These are phyloP conservation scores for Flueggea neowawraea DNA, from an alignment of 441 rosid species.

Conservation along the genomic window DNA sequence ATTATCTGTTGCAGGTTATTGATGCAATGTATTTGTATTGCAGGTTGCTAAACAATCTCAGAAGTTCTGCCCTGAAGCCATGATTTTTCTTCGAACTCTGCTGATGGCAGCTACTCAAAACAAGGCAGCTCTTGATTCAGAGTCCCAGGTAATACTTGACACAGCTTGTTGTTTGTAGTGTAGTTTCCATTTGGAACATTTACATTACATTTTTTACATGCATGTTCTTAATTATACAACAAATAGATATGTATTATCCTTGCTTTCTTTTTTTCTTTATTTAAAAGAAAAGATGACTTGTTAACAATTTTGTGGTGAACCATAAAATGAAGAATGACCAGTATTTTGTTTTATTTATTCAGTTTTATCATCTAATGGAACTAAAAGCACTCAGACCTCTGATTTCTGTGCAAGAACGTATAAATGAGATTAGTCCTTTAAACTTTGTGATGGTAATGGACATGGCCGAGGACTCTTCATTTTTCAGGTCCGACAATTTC, in stretches of 20 bases:
- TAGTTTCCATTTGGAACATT: too few relatives aligned
- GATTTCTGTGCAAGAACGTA: slow-evolving; percentile 32
- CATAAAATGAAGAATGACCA: neutral
- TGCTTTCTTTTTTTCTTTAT: too few relatives aligned
- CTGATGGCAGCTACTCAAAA: slow-evolving; percentile 50
- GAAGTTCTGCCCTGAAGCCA: slow-evolving; percentile 87
- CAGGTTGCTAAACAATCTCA: slow-evolving; percentile 66
- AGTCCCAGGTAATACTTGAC: slow-evolving; percentile 51
- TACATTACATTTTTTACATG: too few relatives aligned
- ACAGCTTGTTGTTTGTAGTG: too few relatives aligned
- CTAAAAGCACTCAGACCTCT: slow-evolving; percentile 50
- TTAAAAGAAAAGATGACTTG: neutral
- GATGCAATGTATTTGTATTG: slow-evolving; percentile 15
- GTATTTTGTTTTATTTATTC: slow-evolving; percentile 15
- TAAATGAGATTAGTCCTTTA: slow-evolving; percentile 53
- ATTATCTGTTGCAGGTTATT: slow-evolving; percentile 3
- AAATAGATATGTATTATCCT: too few relatives aligned
- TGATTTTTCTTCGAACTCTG: slow-evolving; percentile 57
- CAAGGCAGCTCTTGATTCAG: slow-evolving; percentile 35
- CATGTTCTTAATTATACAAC: too few relatives aligned
- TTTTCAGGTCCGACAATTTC: slow-evolving; percentile 70
- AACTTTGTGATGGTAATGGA: slow-evolving; percentile 62
- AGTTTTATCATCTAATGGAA: slow-evolving; percentile 67
- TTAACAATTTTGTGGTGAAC: neutral
- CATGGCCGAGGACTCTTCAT: slow-evolving; percentile 54